Percentiles rank a stretch among this genome's conserved stretches.
These are phyloP conservation scores for Penicillium occitanis DNA, from an alignment of 2,329 filamentous ascomycete genomes.

Conservation along the genomic window DNA sequence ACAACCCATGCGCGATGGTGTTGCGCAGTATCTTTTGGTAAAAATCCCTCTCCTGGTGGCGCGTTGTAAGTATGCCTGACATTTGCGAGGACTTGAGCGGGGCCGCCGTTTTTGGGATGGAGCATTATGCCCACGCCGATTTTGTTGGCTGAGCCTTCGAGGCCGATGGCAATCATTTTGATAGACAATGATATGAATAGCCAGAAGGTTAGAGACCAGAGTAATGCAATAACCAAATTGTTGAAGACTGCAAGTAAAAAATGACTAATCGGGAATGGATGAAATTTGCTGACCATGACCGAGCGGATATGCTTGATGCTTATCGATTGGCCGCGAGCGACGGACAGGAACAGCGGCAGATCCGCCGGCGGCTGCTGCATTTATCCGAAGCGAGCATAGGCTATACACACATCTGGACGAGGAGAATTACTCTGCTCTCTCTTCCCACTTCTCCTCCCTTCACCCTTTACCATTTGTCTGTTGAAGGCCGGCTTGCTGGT, in stretches of 20 bases:
- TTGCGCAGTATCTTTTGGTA: constrained; percentile 91
- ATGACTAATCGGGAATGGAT: constrained; percentile 4
- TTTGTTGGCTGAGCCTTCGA: constrained; percentile 97
- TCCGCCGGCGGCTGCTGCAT: constrained; percentile 21
- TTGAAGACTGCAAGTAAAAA: not conserved
- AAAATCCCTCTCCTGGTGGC: constrained; percentile 88
- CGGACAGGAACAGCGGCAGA: constrained; percentile 9
- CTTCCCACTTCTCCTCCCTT: not conserved
- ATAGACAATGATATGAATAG: too few species aligned
- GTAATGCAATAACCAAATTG: not conserved
- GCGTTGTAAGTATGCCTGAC: constrained; percentile 90
- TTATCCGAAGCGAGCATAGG: constrained; percentile 26
- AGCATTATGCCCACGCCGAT: constrained; percentile 89
- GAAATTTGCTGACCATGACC: constrained; percentile 21
- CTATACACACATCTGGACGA: constrained; percentile 24
- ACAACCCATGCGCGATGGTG: constrained; percentile 90
- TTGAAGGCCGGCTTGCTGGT: not conserved
- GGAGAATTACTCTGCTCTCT: not conserved
- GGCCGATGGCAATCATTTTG: constrained; percentile 65
- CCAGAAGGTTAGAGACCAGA: too few species aligned
- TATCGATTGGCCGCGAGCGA: constrained; percentile 31
- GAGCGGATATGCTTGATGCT: constrained; percentile 27
- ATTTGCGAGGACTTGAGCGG: constrained; percentile 79
- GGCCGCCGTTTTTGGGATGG: constrained; percentile 59
- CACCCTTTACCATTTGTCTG: not conserved